Conservation (phyloP, 176 grass and related monocot genomes). For the Leersia perrieri region DNA sequence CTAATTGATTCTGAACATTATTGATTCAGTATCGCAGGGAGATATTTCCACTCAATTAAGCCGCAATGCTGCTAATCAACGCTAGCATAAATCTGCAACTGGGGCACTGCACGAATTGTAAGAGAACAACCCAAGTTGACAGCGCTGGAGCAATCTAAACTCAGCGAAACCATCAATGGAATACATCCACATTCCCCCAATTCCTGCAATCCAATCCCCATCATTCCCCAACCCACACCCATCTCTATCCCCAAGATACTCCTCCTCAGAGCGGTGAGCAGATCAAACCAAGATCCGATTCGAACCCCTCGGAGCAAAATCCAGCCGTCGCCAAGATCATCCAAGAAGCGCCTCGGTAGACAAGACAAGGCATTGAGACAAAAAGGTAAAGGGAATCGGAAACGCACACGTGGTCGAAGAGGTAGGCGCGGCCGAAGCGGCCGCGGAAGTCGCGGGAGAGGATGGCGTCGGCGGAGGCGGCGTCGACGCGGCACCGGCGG, state of each 20-base stretch:
- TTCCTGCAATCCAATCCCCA: background rate
- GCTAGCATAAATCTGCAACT: background rate
- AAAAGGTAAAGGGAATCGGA: background rate
- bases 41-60: background rate
- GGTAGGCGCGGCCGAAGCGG: conserved; percentile 28
- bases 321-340: background rate
- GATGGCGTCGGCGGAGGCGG: conserved; percentile 27
- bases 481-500: conserved; percentile 22
- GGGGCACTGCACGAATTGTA: background rate
- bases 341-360: background rate
- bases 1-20: no score
- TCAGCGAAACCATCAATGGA: background rate
- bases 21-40: no score
- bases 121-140: background rate
- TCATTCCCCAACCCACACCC: background rate
- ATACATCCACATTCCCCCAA: background rate
- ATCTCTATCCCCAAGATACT: background rate
- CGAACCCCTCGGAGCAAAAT: background rate
- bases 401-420: conserved; percentile 35
- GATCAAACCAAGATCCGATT: background rate
- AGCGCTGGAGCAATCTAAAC: background rate
- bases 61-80: background rate
- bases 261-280: no score
- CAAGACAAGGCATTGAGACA: background rate
- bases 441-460: conserved; percentile 24